Base-by-base conservation (phyloP, 2,329 filamentous ascomycete genomes). In the Pyricularia grisea region DNA sequence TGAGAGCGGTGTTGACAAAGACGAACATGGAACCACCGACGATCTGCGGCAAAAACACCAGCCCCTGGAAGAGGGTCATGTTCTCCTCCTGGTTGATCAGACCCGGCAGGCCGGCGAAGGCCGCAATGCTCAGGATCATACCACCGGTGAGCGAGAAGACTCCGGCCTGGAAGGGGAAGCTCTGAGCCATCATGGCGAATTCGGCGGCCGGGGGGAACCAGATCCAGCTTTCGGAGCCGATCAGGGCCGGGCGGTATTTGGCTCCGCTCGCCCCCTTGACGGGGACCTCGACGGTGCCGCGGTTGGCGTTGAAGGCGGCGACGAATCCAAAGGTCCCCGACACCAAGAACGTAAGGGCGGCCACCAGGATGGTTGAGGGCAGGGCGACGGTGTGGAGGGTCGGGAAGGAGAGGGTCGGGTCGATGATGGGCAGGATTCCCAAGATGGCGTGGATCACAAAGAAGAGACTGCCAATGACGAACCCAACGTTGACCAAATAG, bases 401-500 rank as follows among this genome's bases (percentile, higher is more conserved):
- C 2, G 64, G 69, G 2, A n/a, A 42, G 60, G 67, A 30, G 61
- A 71, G 69, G 60, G 36, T 7, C 31, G 61, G 63, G 5, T 25
- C 67, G n/a, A 67, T 31, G 60, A 64, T 10, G 55, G 70, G 66
- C 36, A 67, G 14, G 36, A 67, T 55, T 27, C 69, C 69, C 11
- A 71, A 23, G 30, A 69, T 9, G 66, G 67, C 64, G 63, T 70
- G 31, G 65, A 70, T 17, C 27, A 64, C 65, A 63, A 72, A 72
- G 25, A 68, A 31, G n/a, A 70, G n/a, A 6, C 69, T 71, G 4
- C 70, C 72, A 14, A 70, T 4, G 27, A 71, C 70, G 9, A 76
- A 79, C 66, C 77, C 72, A 12, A 72, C 27, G 23, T 69, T 58
- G 27, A 70, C 42, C 9, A 70, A 20, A 71, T 70, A 73, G 67